Percentiles rank a stretch among this genome's conserved stretches.
Conservation (phyloP, 768 basidiomycete species). For the Pulveroboletus sp. region DNA sequence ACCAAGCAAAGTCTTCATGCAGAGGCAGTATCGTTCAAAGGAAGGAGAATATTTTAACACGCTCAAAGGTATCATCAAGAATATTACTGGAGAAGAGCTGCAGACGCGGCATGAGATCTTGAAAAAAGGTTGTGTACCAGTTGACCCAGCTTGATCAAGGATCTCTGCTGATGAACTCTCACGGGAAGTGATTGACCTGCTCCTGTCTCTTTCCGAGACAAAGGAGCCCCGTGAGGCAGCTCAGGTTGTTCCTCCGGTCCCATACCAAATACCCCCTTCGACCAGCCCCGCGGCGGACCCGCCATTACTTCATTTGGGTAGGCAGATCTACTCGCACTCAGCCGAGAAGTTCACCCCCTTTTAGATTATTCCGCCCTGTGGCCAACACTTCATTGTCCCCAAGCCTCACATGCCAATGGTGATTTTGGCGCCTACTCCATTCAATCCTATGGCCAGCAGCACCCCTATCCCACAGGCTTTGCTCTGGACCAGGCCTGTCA, state of each 20-base stretch:
- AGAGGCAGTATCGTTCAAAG: constrained; percentile 23
- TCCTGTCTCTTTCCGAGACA: background rate
- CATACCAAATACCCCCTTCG: background rate
- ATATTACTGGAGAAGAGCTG: constrained; percentile 16
- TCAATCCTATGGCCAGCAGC: background rate
- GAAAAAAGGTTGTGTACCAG: constrained; percentile 16
- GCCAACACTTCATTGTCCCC: background rate
- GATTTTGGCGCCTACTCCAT: background rate
- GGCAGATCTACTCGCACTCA: background rate
- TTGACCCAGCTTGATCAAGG: no score
- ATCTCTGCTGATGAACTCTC: background rate
- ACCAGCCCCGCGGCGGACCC: background rate
- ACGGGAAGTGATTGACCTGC: constrained; percentile 6
- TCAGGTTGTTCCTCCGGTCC: background rate
- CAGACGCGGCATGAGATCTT: constrained; percentile 21
- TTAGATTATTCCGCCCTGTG: constrained; percentile 1
- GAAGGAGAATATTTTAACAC: constrained; percentile 14
- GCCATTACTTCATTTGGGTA: background rate
- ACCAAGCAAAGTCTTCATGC: constrained; percentile 12
- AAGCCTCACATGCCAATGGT: background rate
- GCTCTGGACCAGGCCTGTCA: background rate
- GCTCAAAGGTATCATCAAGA: constrained; percentile 15
- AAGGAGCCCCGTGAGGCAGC: background rate
- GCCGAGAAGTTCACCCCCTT: background rate
- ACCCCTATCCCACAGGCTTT: background rate